These are phyloP conservation scores for Phycomyces nitens DNA, from an alignment of 192 early-diverging fungal species.

Conservation along the genomic window DNA sequence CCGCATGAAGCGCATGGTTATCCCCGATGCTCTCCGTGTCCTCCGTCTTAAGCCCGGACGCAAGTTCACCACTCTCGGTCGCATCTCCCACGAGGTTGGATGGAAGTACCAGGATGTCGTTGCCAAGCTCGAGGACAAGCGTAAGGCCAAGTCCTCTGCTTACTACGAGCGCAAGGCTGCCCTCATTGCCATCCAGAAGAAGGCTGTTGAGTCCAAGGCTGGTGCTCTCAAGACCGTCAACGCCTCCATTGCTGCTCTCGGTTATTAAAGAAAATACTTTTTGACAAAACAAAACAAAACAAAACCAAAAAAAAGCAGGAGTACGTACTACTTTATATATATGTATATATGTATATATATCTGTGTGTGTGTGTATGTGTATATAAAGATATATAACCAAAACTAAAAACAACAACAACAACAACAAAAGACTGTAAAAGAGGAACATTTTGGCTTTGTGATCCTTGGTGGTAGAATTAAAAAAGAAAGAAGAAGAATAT, in stretches of 20 bases:
- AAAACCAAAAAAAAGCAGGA: constrained; percentile 1
- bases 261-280: constrained; percentile 44
- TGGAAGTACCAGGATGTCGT: constrained; percentile 99
- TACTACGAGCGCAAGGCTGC: constrained; percentile 92
- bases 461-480: too few species aligned
- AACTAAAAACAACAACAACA: background rate
- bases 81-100: constrained; percentile 93
- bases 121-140: constrained; percentile 95
- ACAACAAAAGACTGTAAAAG: background rate
- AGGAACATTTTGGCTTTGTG: background rate
- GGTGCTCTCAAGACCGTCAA: constrained; percentile 56
- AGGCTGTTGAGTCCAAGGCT: constrained; percentile 45
- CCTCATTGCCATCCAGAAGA: constrained; percentile 30
- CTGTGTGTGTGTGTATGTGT: background rate
- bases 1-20: constrained; percentile 95
- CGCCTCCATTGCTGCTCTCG: constrained; percentile 51
- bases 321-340: background rate
- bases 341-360: background rate
- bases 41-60: constrained; percentile 95
- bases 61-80: constrained; percentile 95
- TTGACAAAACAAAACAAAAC: background rate
- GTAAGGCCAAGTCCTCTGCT: constrained; percentile 90
- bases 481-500: too few species aligned
- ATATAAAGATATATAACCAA: background rate
- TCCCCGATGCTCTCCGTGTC: constrained; percentile 95